A percentile compares a stretch with the other conserved stretches of the same genome.
phyloP scores from a whole-genome alignment of 441 rosid species.

The Gossypium trilobum region DNA sequence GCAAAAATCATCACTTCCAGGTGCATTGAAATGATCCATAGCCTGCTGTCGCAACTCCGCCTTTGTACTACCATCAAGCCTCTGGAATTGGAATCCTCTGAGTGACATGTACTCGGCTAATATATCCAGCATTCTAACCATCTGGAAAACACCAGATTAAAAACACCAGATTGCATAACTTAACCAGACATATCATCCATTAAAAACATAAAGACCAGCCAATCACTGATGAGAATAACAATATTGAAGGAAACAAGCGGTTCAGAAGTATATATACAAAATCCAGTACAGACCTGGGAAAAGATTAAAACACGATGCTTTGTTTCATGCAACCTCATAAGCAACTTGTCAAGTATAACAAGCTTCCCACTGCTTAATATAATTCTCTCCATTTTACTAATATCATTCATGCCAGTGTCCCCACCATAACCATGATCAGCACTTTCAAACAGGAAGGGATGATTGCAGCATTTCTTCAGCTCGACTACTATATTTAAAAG shows the following conservation, averaged over 20 bases:
- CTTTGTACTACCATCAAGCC: slow-evolving; percentile 99
- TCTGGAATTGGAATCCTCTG: slow-evolving; percentile 93
- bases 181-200: slow-evolving; percentile 7
- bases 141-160: slow-evolving; percentile 35
- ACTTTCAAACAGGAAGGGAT: slow-evolving; percentile 98
- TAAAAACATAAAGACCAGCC: neutral
- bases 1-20: slow-evolving; percentile 97
- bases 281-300: slow-evolving; percentile 69
- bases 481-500: slow-evolving; percentile 98
- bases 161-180: slow-evolving; percentile 6
- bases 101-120: slow-evolving; percentile 80
- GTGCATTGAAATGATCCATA: slow-evolving; percentile 98
- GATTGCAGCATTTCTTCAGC: slow-evolving; percentile 99
- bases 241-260: neutral
- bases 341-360: slow-evolving; percentile 94
- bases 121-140: slow-evolving; percentile 98
- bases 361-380: slow-evolving; percentile 96
- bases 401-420: slow-evolving; percentile 50
- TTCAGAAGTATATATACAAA: neutral
- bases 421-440: slow-evolving; percentile 99
- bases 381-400: slow-evolving; percentile 82
- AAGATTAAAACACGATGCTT: slow-evolving; percentile 95
- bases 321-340: slow-evolving; percentile 85
- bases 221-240: neutral
- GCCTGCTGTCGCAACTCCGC: slow-evolving; percentile 97